Evolutionary conservation across 306 rosid species (phyloP).

Genomic region (Acacia acuminata): DNA sequence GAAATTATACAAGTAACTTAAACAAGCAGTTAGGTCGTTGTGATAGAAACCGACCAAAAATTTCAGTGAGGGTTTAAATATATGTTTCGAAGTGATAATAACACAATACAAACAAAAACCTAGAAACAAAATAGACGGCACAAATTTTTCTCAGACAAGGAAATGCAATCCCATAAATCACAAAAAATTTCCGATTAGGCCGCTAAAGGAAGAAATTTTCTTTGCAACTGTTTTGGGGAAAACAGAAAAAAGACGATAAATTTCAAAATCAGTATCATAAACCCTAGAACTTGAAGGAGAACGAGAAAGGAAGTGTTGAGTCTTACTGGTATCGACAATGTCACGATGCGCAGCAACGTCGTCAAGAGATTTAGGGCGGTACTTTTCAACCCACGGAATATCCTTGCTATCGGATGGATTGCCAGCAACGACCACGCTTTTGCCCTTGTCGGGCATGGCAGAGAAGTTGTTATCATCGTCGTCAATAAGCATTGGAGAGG

Average conservation of each 20-base stretch:
- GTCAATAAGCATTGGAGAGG: slow-evolving; percentile 68
- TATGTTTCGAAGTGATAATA: not conserved
- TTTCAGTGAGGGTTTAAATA: not conserved
- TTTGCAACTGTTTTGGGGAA: not conserved
- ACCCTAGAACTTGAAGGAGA: slow-evolving; percentile 41
- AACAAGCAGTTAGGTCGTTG: not conserved
- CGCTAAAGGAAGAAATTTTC: not conserved
- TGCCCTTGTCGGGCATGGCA: slow-evolving; percentile 46
- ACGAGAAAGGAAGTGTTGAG: not conserved
- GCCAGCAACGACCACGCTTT: slow-evolving; percentile 35
- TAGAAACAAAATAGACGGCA: not conserved
- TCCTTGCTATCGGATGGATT: slow-evolving; percentile 44
- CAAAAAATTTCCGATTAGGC: not conserved
- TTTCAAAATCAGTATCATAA: slow-evolving; percentile 22
- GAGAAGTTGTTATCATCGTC: slow-evolving; percentile 30
- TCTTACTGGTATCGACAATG: slow-evolving; percentile 88
- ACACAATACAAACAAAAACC: not conserved
- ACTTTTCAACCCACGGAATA: slow-evolving; percentile 91
- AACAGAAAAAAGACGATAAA: not conserved
- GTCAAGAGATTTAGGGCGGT: slow-evolving; percentile 90
- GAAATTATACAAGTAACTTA: slow-evolving; percentile 1
- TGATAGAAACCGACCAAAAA: not conserved
- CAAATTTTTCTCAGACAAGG: not conserved
- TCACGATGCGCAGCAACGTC: slow-evolving; percentile 98
- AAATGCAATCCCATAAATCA: not conserved